phyloP scores from a whole-genome alignment of 116 monocot genomes.

The Iris pallida region DNA sequence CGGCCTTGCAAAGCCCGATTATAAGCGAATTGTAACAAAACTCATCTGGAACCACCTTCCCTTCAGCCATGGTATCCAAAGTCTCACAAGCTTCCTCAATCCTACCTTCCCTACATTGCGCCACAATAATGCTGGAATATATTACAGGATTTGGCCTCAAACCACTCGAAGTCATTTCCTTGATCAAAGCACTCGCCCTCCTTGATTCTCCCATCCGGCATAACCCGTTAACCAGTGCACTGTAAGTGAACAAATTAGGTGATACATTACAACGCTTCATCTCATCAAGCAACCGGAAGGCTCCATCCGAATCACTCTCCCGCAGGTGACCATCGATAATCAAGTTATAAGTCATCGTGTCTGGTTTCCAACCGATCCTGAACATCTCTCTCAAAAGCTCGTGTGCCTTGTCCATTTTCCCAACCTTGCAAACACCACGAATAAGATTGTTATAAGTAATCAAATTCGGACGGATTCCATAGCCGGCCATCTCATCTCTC shows the following conservation, averaged over 20 bases:
- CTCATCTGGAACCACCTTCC: constrained; percentile 51
- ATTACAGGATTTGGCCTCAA: constrained; percentile 47
- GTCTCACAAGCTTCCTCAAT: constrained; percentile 42
- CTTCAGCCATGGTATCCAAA: constrained; percentile 44
- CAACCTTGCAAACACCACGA: constrained; percentile 50
- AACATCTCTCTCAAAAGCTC: constrained; percentile 59
- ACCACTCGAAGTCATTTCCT: constrained; percentile 49
- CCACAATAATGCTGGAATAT: constrained; percentile 48
- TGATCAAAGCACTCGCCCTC: constrained; percentile 31
- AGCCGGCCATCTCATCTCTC: constrained; percentile 52
- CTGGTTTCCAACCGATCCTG: constrained; percentile 35
- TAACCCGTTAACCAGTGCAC: constrained; percentile 44
- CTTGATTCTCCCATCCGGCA: constrained; percentile 28
- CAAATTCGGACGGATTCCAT: constrained; percentile 42
- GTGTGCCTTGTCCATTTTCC: constrained; percentile 47
- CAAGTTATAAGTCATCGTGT: constrained; percentile 57
- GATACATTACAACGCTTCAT: constrained; percentile 34
- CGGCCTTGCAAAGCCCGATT: constrained; percentile 50
- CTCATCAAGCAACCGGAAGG: constrained; percentile 44
- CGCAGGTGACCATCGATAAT: constrained; percentile 57
- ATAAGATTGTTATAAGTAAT: constrained; percentile 63
- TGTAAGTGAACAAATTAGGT: constrained; percentile 55
- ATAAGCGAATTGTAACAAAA: constrained; percentile 79
- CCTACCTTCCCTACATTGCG: constrained; percentile 46
- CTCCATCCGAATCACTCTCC: constrained; percentile 21